These are phyloP conservation scores for Amaranthus palmeri DNA, from an alignment of 148 eudicot genomes.

Conservation along the genomic window DNA sequence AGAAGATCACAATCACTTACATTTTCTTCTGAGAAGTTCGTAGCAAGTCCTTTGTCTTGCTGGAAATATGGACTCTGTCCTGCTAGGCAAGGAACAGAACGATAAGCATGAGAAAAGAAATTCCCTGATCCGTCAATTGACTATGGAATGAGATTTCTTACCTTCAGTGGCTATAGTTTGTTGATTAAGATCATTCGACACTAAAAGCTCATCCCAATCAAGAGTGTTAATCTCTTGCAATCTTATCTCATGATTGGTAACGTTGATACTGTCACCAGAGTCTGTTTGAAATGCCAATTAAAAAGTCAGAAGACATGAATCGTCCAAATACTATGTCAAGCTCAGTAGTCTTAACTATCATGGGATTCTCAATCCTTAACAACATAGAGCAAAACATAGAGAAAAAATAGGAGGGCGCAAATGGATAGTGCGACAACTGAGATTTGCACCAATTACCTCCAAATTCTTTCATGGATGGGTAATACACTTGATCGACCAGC, in stretches of 20 bases:
- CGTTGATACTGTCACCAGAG: constrained; percentile 35
- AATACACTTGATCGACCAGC: constrained; percentile 32
- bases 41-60: constrained; percentile 37
- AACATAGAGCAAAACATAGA: neutral
- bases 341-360: neutral
- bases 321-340: neutral
- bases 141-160: constrained; percentile 19
- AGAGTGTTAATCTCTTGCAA: constrained; percentile 90
- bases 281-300: constrained; percentile 28
- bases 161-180: constrained; percentile 41
- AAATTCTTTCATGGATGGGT: constrained; percentile 28
- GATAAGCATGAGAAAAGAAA: constrained; percentile 1
- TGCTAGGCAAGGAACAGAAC: constrained; percentile 16
- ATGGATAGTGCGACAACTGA: neutral
- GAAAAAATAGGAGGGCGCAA: neutral
- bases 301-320: constrained; percentile 8
- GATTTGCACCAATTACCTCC: constrained; percentile 30
- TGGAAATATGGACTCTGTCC: constrained; percentile 37
- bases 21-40: constrained; percentile 33
- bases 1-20: constrained; percentile 39
- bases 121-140: neutral
- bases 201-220: constrained; percentile 96
- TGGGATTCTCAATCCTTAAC: neutral
- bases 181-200: constrained; percentile 51
- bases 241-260: constrained; percentile 56